Evolutionary conservation across 306 rosid species (phyloP).

Genomic region (Corylus avellana): DNA sequence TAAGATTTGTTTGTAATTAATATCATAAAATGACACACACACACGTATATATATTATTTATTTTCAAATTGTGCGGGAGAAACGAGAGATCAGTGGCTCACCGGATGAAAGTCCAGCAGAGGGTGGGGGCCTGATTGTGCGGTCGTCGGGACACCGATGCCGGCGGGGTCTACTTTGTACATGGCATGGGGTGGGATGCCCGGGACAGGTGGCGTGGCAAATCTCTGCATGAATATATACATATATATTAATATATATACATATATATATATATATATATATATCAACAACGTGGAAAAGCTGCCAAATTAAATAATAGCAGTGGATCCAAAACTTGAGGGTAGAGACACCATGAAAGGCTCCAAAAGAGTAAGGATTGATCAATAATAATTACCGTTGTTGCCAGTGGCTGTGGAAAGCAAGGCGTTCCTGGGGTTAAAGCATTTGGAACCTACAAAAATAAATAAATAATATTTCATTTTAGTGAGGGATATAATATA

Average conservation of each 20-base stretch:
- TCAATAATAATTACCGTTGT: conserved; percentile 41
- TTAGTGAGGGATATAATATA: not conserved
- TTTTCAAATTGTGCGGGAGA: not conserved
- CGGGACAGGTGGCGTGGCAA: conserved; percentile 49
- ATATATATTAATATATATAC: not conserved
- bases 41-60: not conserved
- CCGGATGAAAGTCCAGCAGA: conserved; percentile 71
- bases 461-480: conserved; percentile 3
- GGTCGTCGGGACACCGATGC: conserved; percentile 27
- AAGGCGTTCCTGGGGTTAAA: conserved; percentile 56
- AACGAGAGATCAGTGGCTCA: conserved; percentile 13
- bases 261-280: not conserved
- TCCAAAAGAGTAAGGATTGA: conserved; percentile 41
- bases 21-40: not conserved
- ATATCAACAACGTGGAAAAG: too few species aligned
- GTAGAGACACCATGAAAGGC: conserved; percentile 33
- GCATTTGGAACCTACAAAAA: conserved; percentile 52
- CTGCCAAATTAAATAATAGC: too few species aligned
- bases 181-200: conserved; percentile 61
- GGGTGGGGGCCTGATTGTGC: conserved; percentile 43
- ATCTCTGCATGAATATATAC: conserved; percentile 48
- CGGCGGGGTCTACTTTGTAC: conserved; percentile 58
- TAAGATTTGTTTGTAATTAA: not conserved
- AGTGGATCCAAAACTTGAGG: conserved; percentile 24
- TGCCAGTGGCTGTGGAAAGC: conserved; percentile 59